phyloP scores from a whole-genome alignment of 306 rosid genomes.

The Crotalaria pallida region DNA sequence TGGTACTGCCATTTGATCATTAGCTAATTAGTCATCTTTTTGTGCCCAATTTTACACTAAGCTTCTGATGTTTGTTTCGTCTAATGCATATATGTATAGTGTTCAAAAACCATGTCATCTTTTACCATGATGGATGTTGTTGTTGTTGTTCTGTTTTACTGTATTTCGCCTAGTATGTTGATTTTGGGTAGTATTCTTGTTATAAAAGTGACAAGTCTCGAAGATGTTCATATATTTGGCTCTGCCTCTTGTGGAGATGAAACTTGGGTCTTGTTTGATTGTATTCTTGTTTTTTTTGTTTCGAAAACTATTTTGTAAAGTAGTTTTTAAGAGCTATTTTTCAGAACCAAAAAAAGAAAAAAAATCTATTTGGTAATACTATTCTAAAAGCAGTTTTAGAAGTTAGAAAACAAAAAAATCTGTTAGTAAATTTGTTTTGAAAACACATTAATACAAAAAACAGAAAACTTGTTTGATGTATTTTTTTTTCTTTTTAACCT shows the following conservation, averaged over 20 bases:
- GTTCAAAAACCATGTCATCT: not conserved
- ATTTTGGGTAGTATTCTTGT: conserved; percentile 4
- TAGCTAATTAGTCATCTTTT: not conserved
- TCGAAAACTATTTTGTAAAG: too few species aligned
- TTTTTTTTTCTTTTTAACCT: too few species aligned
- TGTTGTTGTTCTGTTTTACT: not conserved
- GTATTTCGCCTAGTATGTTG: not conserved
- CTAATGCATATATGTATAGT: not conserved
- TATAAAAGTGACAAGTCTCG: not conserved
- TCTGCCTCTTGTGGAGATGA: not conserved
- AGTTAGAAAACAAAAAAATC: too few species aligned
- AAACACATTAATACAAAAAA: too few species aligned
- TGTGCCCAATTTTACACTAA: not conserved
- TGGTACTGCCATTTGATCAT: not conserved
- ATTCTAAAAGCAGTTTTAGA: too few species aligned
- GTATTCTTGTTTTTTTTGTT: too few species aligned
- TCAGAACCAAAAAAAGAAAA: too few species aligned
- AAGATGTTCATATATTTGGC: not conserved
- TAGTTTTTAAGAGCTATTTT: too few species aligned
- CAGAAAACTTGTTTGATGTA: too few species aligned
- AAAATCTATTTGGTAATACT: too few species aligned
- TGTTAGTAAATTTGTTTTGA: too few species aligned
- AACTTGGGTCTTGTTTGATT: not conserved
- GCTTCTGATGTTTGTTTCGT: not conserved
- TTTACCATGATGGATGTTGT: not conserved